Evolutionary conservation across 805 yeast genomes (phyloP).

Genomic region (Blastobotrys peoriensis): DNA sequence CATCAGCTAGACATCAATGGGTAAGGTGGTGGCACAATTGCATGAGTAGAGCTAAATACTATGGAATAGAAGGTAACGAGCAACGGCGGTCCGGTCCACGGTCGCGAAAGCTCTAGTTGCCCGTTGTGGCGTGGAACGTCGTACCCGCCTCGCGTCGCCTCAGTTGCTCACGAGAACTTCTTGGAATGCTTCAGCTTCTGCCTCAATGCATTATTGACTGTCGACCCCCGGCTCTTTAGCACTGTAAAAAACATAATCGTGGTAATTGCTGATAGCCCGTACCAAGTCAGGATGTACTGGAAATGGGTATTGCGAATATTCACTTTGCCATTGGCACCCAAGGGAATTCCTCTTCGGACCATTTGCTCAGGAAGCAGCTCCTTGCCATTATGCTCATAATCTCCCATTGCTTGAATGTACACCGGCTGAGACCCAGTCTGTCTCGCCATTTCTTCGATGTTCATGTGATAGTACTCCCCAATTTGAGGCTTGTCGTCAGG

Average conservation of each 20-base stretch:
- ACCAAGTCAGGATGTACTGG: conserved; percentile 94
- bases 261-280: conserved; percentile 73
- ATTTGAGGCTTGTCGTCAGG: conserved; percentile 63
- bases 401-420: conserved; percentile 63
- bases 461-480: conserved; percentile 71
- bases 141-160: too few species aligned
- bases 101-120: too few species aligned
- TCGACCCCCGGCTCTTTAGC: conserved; percentile 36
- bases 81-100: too few species aligned
- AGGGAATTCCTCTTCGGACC: conserved; percentile 78
- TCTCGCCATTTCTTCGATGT: conserved; percentile 72
- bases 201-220: conserved; percentile 8
- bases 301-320: conserved; percentile 83
- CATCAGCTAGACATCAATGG: too few species aligned
- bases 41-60: too few species aligned
- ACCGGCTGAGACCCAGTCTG: conserved; percentile 64
- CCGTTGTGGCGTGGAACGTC: too few species aligned
- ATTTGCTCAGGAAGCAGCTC: conserved; percentile 46
- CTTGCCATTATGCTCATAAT: conserved; percentile 25
- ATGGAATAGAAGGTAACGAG: too few species aligned
- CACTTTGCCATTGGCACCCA: conserved; percentile 76
- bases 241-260: conserved; percentile 56
- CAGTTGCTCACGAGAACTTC: conserved; percentile 19
- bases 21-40: too few species aligned
- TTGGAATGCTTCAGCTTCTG: conserved; percentile 26